Evolutionary conservation across 106 monocot species (phyloP).

Genomic region (Platanthera guangdongensis): DNA sequence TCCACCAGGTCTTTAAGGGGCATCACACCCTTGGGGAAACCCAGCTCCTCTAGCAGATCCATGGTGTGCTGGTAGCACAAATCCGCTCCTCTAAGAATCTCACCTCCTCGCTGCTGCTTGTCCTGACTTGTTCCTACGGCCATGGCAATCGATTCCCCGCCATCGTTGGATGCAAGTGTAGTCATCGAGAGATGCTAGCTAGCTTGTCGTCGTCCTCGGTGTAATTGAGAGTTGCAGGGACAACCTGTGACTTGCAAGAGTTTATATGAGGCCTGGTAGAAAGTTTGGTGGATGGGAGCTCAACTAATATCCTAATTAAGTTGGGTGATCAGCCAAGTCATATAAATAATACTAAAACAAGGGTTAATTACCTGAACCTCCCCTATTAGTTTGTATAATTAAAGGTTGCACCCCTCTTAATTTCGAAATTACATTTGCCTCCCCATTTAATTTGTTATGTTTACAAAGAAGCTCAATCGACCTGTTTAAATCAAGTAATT

Average conservation of each 20-base stretch:
- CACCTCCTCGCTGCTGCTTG: constrained; percentile 29
- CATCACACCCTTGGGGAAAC: constrained; percentile 45
- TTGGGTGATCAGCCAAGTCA: not conserved
- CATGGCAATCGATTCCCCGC: not conserved
- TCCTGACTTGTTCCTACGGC: not conserved
- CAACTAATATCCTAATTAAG: not conserved
- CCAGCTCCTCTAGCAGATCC: constrained; percentile 39
- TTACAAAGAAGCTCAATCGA: too few relatives aligned
- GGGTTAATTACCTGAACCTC: too few relatives aligned
- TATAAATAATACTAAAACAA: not conserved
- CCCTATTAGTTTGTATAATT: too few relatives aligned
- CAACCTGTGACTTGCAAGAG: not conserved
- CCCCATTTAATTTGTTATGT: too few relatives aligned
- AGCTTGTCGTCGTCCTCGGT: not conserved
- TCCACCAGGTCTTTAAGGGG: constrained; percentile 45
- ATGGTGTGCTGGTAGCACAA: constrained; percentile 52
- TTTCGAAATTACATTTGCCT: too few relatives aligned
- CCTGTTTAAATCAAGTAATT: too few relatives aligned
- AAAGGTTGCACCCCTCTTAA: too few relatives aligned
- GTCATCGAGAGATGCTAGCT: not conserved
- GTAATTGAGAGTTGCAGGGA: not conserved
- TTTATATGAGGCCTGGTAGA: not conserved
- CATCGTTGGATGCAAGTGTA: not conserved
- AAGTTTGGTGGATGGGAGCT: constrained; percentile 3
- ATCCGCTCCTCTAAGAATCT: constrained; percentile 43